Percentiles rank a stretch among this genome's conserved stretches.
These are phyloP conservation scores for Medicago truncatula DNA, from an alignment of 306 rosid species.

Conservation along the genomic window MtrunA17r5.0-ANR NC_053044.1:54032501-54033000, in stretches of 20 bases:
- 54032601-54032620: background rate
- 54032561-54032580: constrained; percentile 32
- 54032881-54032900: background rate
- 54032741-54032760: background rate
- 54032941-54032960: no score
- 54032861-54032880: background rate
- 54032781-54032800: no score
- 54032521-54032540: background rate
- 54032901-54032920: no score
- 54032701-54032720: background rate
- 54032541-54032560: constrained; percentile 23
- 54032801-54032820: no score
- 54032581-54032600: constrained; percentile 19
- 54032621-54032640: background rate
- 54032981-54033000: constrained; percentile 3
- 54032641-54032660: background rate
- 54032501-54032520: background rate
- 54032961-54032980: background rate
- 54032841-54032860: background rate
- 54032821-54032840: background rate
- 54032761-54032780: no score
- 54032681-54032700: background rate
- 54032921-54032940: background rate
- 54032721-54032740: background rate
- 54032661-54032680: background rate